These are phyloP conservation scores for Pilasporangium apinafurcum DNA, from an alignment of 352 stramenopile genomes.

Conservation along the genomic window DNA sequence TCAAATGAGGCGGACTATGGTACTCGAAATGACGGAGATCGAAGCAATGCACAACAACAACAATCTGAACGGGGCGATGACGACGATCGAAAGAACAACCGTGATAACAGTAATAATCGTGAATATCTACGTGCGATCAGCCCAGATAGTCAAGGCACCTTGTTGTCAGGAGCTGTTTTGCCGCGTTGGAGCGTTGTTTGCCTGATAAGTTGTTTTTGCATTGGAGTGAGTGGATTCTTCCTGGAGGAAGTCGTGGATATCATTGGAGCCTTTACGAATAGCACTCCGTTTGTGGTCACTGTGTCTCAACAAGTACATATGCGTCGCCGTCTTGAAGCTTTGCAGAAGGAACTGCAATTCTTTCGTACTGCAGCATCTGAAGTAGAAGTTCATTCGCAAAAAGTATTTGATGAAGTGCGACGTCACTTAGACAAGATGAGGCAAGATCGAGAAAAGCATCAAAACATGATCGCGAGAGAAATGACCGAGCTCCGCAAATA, in stretches of 20 bases:
- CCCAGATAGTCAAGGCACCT: no score
- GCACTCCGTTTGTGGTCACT: constrained; percentile 3
- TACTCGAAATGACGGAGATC: no score
- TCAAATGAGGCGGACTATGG: no score
- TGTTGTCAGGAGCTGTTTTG: no score
- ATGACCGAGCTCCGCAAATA: constrained; percentile 53
- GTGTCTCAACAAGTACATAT: constrained; percentile 35
- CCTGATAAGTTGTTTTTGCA: constrained; percentile 23
- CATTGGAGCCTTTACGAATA: constrained; percentile 20
- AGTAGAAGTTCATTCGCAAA: constrained; percentile 53
- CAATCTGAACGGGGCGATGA: neutral
- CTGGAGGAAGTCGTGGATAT: constrained; percentile 41
- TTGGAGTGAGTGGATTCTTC: constrained; percentile 47
- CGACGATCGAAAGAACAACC: neutral
- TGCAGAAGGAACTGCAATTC: constrained; percentile 44
- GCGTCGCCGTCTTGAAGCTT: constrained; percentile 26
- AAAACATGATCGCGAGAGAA: constrained; percentile 53
- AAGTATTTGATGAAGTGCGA: constrained; percentile 41
- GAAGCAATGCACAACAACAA: no score
- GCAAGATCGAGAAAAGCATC: constrained; percentile 40
- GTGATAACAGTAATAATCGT: neutral
- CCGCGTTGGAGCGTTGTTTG: constrained; percentile 39
- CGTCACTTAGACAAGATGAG: constrained; percentile 39
- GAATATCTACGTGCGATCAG: neutral
- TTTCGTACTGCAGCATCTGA: constrained; percentile 39